Base-by-base conservation (phyloP, 495 filamentous ascomycete species). In the Xeromyces bisporus region DNA sequence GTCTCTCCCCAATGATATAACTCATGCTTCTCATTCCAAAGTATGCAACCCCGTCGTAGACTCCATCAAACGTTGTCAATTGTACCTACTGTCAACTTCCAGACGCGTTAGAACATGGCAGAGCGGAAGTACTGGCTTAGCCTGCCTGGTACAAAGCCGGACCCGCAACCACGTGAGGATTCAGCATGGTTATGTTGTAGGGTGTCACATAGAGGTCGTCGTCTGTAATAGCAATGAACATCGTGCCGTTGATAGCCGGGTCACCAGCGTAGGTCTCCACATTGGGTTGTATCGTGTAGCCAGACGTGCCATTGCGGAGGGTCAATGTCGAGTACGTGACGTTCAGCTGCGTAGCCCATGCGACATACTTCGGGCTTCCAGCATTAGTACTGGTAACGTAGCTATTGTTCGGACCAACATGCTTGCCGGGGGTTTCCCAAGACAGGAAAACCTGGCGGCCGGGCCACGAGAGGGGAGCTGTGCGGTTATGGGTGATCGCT, bases 291-390 rank as follows among this genome's bases (percentile, higher is more conserved):
- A 64, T 64, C 0, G 82, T 80, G 40, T 56, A 73, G 0, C 75
- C 82, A 1, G 53, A 55, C 32, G 67, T 71, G 11, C 54, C 53
- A 8, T 42, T 59, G 1, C 62, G 57, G 30, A 75, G 45, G 3
- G 50, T 64, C 38, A 92, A 51, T 1, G 73, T 60, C 2, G 81
- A 71, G 49, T 91, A 91, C 0, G 84, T 92, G 15, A 83, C 60
- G 39, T 93, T 92, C 18, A 91, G 56, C 66, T 91, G 84, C n/a
- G 57, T 63, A 6, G 78, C 69, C 82, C 80, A 93, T 0, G 67
- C 67, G 1, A 85, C 85, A 23, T 65, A 93, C 24, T 50, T 48
- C 0, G 81, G 75, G 2, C 44, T 37, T 1, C 67, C 66, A 3
- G 75, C 80, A 8, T 39, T 39, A 1, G 63, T 66, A 4, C 65